Evolutionary conservation across 495 filamentous ascomycete genomes (phyloP), one percentile per base, ranked within the genome.

Genomic region (Penicillium robsamsonii): DNA sequence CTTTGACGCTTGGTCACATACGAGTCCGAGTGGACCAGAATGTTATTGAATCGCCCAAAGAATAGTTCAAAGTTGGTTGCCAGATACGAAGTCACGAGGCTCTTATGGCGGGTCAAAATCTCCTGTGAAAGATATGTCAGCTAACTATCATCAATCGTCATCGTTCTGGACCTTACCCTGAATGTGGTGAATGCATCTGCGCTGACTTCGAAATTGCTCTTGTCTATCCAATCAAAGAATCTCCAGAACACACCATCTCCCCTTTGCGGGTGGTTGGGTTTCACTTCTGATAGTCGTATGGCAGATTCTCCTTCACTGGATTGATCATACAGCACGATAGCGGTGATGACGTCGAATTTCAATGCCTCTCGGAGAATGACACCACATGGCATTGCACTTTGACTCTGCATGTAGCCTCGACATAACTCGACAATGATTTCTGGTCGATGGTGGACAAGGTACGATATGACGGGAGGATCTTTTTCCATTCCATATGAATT

Each of bases 1-100:
- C 92, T 96, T 74, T 99, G 95, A 47, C 95, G 84, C 74, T 99
- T 97, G 37, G 95, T 97, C 41, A 99, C 95, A 71, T 99, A 99
- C 60, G 88, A 95, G 58, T 90, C 89, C 30, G 92, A 97, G 61
- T 92, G 87, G 10, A 97, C 81, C 1, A 99, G 82, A n/a, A 88
- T 79, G 20, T 73, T 79, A 73, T 99, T 96, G 79, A 97, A 99
- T 70, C 84, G 84, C 20, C 81, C 71, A 71, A 99, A 97, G 75
- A 99, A 99, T 27, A 90, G 71, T 38, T 89, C 87, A 64, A 96
- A 97, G 71, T 96, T 97, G 46, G 86, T 85, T 29, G 81, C 76
- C 22, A 99, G 81, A 67, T 95, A 99, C 35, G 86, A 81, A 5
- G 92, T 88, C 27, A 97, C 88, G 30, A 97, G 73, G 35, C 82